Percentiles rank a stretch among this genome's conserved stretches.
These are phyloP conservation scores for Vitis rotundifolia DNA, from an alignment of 164 flowering plant genomes.

Conservation along the genomic window DNA sequence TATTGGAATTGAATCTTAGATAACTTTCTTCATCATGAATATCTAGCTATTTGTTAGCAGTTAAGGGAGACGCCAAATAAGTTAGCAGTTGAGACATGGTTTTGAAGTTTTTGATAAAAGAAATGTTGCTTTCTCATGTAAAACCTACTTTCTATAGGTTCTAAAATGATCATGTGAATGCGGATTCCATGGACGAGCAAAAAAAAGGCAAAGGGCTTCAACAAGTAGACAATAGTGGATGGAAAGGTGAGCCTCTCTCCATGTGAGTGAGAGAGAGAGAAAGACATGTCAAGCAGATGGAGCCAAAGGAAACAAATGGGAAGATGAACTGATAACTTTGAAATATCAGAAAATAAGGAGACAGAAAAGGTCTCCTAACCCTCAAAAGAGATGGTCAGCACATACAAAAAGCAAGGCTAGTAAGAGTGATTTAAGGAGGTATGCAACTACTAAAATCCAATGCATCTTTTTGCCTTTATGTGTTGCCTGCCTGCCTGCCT, in stretches of 20 bases:
- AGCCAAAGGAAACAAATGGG: conserved; percentile 18
- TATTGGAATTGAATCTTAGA: too few relatives aligned
- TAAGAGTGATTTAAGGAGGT: conserved; percentile 20
- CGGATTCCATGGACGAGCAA: conserved; percentile 20
- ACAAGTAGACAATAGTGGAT: conserved; percentile 9
- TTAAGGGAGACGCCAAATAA: too few relatives aligned
- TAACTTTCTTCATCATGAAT: too few relatives aligned
- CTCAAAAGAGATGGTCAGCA: neutral
- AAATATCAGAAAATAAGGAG: conserved; percentile 15
- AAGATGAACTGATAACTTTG: conserved; percentile 12
- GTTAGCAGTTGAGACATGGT: neutral
- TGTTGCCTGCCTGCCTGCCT: conserved; percentile 4
- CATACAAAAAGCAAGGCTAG: conserved; percentile 1
- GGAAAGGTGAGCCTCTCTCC: conserved; percentile 6
- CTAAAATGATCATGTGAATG: conserved; percentile 20
- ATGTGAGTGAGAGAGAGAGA: conserved; percentile 2
- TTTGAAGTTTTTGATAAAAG: too few relatives aligned
- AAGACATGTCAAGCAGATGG: conserved; percentile 23
- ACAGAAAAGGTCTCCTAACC: conserved; percentile 14
- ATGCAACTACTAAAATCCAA: conserved; percentile 18
- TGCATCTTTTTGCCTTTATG: conserved; percentile 4
- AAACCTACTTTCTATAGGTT: neutral
- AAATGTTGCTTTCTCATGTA: neutral
- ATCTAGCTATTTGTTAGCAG: too few relatives aligned
- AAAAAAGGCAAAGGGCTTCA: conserved; percentile 8